phyloP scores from a whole-genome alignment of 1,284 basidiomycete genomes.

The Apiotrichum mycotoxinovorans region DNA sequence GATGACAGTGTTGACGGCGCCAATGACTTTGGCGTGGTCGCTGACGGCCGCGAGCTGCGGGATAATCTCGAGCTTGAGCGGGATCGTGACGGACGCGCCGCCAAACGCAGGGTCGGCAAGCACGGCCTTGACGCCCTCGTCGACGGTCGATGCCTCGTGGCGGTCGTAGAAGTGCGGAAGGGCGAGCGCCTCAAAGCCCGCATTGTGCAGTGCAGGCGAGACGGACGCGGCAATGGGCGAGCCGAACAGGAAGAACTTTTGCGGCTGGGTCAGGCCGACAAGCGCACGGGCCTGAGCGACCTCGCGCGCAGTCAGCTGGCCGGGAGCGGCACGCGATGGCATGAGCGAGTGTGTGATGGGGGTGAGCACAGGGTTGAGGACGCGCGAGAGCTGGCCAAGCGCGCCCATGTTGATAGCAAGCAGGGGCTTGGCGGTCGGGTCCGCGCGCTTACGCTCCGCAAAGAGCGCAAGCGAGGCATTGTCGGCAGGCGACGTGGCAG shows the following conservation, averaged over 20 bases:
- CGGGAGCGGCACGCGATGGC: constrained; percentile 81
- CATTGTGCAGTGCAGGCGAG: constrained; percentile 91
- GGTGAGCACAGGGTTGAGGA: constrained; percentile 79
- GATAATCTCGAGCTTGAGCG: constrained; percentile 84
- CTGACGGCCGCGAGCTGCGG: constrained; percentile 71
- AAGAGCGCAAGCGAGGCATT: constrained; percentile 80
- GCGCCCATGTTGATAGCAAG: constrained; percentile 93
- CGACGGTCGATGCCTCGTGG: constrained; percentile 69
- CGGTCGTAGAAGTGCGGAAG: constrained; percentile 75
- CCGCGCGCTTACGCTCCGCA: constrained; percentile 50
- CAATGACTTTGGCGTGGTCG: constrained; percentile 73
- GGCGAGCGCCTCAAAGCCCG: constrained; percentile 74
- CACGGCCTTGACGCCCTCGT: constrained; percentile 62
- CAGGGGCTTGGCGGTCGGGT: constrained; percentile 64
- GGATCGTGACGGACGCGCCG: constrained; percentile 93
- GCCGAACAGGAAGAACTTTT: constrained; percentile 81
- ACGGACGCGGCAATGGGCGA: constrained; percentile 83
- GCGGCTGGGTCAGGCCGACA: constrained; percentile 69
- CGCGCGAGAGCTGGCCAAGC: constrained; percentile 82
- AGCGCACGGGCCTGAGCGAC: constrained; percentile 78
- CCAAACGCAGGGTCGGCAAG: constrained; percentile 74
- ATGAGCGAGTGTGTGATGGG: constrained; percentile 86
- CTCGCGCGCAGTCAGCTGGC: constrained; percentile 82
- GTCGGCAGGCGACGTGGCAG: constrained; percentile 69
- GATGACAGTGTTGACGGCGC: constrained; percentile 89